These are phyloP conservation scores for Schwanniomyces polymorphus DNA, from an alignment of 805 yeast species.

Conservation along the genomic window DNA sequence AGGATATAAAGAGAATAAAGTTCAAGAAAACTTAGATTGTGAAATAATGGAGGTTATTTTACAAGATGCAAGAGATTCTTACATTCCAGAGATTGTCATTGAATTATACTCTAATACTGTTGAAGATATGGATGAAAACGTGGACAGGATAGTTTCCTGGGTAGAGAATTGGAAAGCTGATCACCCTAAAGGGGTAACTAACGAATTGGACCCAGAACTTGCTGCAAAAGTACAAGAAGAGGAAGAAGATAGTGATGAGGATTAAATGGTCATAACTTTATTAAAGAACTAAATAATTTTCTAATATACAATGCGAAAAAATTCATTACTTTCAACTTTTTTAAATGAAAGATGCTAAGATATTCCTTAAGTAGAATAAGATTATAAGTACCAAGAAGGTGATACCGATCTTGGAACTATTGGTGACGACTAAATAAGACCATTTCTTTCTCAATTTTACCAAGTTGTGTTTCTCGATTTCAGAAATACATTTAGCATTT, in stretches of 20 bases:
- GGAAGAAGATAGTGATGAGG: conserved; percentile 8
- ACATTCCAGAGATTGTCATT: conserved; percentile 77
- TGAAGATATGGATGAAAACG: conserved; percentile 81
- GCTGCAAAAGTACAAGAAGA: conserved; percentile 9
- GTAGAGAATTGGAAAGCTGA: conserved; percentile 69
- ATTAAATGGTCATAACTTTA: conserved; percentile 9
- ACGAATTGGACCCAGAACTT: conserved; percentile 20
- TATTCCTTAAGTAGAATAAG: conserved; percentile 34
- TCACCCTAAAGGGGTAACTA: conserved; percentile 33
- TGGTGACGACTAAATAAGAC: conserved; percentile 52
- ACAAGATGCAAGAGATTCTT: conserved; percentile 84
- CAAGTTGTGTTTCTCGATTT: conserved; percentile 67
- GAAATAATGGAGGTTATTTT: conserved; percentile 93
- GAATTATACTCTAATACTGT: conserved; percentile 71
- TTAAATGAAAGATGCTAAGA: conserved; percentile 15
- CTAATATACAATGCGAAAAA: conserved; percentile 3
- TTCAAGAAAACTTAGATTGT: conserved; percentile 90
- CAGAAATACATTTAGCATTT: conserved; percentile 60
- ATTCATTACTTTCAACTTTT: neutral
- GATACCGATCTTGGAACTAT: conserved; percentile 49
- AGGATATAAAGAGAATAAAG: conserved; percentile 76
- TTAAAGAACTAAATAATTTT: neutral
- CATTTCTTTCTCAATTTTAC: conserved; percentile 54
- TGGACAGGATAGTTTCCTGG: conserved; percentile 77
- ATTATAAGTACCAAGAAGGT: conserved; percentile 30